These are phyloP conservation scores for Chlorella sp. DNA, from an alignment of 139 green algal genomes.

Conservation along the genomic window DNA sequence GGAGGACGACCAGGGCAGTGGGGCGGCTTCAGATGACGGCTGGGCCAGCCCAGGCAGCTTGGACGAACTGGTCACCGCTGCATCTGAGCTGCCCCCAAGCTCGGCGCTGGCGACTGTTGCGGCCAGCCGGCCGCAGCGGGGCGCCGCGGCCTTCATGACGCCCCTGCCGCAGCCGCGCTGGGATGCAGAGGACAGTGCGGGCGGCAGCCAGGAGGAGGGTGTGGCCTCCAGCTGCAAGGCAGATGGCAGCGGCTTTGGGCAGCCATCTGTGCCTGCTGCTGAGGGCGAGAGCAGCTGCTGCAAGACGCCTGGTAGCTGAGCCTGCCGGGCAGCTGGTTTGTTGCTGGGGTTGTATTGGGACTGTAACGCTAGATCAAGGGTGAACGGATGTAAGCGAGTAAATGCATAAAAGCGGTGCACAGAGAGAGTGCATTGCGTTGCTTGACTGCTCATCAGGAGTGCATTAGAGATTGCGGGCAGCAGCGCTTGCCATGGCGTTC, in stretches of 20 bases:
- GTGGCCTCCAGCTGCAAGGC: slow-evolving; percentile 3
- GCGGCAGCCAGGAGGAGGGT: neutral
- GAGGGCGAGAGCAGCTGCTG: too few species aligned
- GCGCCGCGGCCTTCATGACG: neutral
- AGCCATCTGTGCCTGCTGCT: too few species aligned
- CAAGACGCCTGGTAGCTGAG: too few species aligned
- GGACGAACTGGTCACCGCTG: slow-evolving; percentile 8
- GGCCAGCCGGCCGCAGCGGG: neutral
- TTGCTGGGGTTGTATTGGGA: too few species aligned
- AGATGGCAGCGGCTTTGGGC: neutral
- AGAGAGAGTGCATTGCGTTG: too few species aligned
- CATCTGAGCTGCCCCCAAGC: neutral
- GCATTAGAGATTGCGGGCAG: too few species aligned
- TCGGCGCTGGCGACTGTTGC: slow-evolving; percentile 3
- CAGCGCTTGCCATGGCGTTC: too few species aligned
- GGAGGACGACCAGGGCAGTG: neutral
- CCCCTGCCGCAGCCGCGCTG: slow-evolving; percentile 28
- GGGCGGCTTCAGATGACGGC: neutral
- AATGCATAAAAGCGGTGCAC: too few species aligned
- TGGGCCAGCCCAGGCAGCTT: slow-evolving; percentile 33
- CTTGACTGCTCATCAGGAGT: too few species aligned
- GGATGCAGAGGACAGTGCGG: neutral
- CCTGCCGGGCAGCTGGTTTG: too few species aligned
- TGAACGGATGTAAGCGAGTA: too few species aligned
- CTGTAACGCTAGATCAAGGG: too few species aligned